Base-by-base conservation (phyloP, 768 basidiomycete genomes). In the Grammothele lineata region DNA sequence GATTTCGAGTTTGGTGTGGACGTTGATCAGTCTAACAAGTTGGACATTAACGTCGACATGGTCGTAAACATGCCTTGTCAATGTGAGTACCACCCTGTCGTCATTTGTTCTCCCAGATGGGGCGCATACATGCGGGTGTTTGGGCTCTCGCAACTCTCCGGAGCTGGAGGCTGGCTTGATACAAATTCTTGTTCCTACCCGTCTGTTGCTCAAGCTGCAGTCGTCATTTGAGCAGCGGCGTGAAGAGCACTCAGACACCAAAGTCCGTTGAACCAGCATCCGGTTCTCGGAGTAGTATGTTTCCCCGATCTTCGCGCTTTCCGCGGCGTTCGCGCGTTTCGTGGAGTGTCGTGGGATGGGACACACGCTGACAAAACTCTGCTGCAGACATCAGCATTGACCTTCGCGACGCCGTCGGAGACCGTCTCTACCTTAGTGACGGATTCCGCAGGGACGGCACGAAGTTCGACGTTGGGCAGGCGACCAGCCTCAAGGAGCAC, bases 31-130 rank as follows among this genome's bases (percentile, higher is more conserved):
- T 66, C 66, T 10, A 80, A 76, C 51, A 81, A 72, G 43, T 71
- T 99, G 73, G 80, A 82, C 55, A 73, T 99, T 55, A 97, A 99
- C 64, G 76, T 98, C 44, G 95, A 99, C 69, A 67, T 97, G 69
- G 80, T 88, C 21, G 87, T 97, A 30, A 88, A 89, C 57, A 96
- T 92, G 79, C 92, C 92, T 2, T 97, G 94, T 68, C 73, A 76
- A 66, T 91, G 93, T 95, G 65, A 67, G 92, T 80, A n/a, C n/a
- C 3, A 30, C 27, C 14, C 8, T 30, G n/a, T n/a, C n/a, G n/a
- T n/a, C n/a, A n/a, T n/a, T n/a, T n/a, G n/a, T n/a, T n/a, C n/a
- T n/a, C n/a, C n/a, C n/a, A n/a, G n/a, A n/a, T n/a, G n/a, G n/a
- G n/a, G n/a, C n/a, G n/a, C n/a, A n/a, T n/a, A n/a, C n/a, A n/a